Evolutionary conservation across 2,329 filamentous ascomycete genomes (phyloP), one percentile per base, ranked within the genome.

Genomic region (Helminthosporium solani): DNA sequence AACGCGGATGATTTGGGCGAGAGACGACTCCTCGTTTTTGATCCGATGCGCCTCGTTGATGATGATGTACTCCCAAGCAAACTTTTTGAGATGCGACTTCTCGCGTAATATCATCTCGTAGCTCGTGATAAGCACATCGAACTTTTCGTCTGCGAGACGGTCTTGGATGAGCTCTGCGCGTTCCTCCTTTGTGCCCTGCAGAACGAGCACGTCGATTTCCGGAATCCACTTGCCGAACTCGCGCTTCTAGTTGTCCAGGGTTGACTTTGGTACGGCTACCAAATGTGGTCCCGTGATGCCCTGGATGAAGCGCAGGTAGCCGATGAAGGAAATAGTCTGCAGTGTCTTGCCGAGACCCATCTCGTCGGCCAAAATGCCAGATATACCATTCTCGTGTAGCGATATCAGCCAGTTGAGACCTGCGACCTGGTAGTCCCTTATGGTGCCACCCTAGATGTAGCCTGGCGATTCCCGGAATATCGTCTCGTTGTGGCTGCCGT

Each of bases 11-110:
- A 97, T 95, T 65, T 97, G 92, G 2, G 94, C 91, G 2, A 99
- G 79, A 0, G 94, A 96, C 0, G 94, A 99, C 70, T 97, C 90
- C 68, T 99, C 94, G 72, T 99, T 99, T 78, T 99, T 99, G 81
- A 99, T 99, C 50, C 94, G 90, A 71, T 99, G 94, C 2, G 94
- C 86, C 65, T 99, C 94, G 63, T 99, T 94, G 54, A 99, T 96
- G 58, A 99, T 96, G 71, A 99, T 99, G 72, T 99, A 99, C 70
- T 99, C 92, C 94, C 94, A 99, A 0, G 94, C 91, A 69, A 99
- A 95, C 71, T 97, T 97, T 75, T 94, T 96, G 57, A 99, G 73
- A 58, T 96, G 90, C 1, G 88, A 79, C 75, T 99, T 97, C 68
- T 99, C 94, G 47, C 94, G 84, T 11, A 99, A 78, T 49, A 99